phyloP scores from a whole-genome alignment of 192 early-diverging fungal species.

The Coemansia sp. region DNA sequence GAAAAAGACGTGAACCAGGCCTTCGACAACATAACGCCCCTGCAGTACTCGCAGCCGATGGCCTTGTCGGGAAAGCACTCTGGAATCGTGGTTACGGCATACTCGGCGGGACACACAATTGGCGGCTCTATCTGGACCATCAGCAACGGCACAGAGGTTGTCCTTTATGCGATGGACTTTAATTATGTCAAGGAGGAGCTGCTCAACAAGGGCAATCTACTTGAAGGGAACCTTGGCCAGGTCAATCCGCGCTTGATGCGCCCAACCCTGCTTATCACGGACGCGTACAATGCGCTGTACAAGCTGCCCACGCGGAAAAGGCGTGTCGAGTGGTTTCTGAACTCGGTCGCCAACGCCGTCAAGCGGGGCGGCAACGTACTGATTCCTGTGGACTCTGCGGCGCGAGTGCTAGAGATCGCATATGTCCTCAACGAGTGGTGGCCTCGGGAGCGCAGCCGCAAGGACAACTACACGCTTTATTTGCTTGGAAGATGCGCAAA shows the following conservation, averaged over 20 bases:
- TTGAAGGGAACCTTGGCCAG: slow-evolving; percentile 56
- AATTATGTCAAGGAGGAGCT: slow-evolving; percentile 91
- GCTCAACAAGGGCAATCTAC: slow-evolving; percentile 28
- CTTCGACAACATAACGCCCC: slow-evolving; percentile 73
- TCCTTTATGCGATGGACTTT: slow-evolving; percentile 95
- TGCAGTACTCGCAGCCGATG: slow-evolving; percentile 87
- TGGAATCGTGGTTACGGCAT: slow-evolving; percentile 86
- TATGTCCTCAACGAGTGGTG: slow-evolving; percentile 88
- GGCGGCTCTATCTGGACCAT: slow-evolving; percentile 98
- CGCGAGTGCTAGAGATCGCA: slow-evolving; percentile 86
- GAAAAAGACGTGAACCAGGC: slow-evolving; percentile 78
- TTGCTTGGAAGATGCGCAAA: slow-evolving; percentile 74
- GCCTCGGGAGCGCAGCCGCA: slow-evolving; percentile 53
- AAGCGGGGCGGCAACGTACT: slow-evolving; percentile 73
- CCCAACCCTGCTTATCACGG: slow-evolving; percentile 93
- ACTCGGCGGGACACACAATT: slow-evolving; percentile 88
- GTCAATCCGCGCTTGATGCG: slow-evolving; percentile 64
- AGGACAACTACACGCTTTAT: slow-evolving; percentile 66
- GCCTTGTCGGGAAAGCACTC: slow-evolving; percentile 63
- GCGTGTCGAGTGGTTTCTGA: slow-evolving; percentile 76
- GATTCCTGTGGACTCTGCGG: slow-evolving; percentile 83
- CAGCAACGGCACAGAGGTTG: slow-evolving; percentile 87
- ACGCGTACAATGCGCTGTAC: slow-evolving; percentile 72
- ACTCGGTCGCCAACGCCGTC: slow-evolving; percentile 55
- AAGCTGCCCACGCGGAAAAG: slow-evolving; percentile 64